Evolutionary conservation across 2,329 filamentous ascomycete species (phyloP).

Genomic region (Cercospora sp.): DNA sequence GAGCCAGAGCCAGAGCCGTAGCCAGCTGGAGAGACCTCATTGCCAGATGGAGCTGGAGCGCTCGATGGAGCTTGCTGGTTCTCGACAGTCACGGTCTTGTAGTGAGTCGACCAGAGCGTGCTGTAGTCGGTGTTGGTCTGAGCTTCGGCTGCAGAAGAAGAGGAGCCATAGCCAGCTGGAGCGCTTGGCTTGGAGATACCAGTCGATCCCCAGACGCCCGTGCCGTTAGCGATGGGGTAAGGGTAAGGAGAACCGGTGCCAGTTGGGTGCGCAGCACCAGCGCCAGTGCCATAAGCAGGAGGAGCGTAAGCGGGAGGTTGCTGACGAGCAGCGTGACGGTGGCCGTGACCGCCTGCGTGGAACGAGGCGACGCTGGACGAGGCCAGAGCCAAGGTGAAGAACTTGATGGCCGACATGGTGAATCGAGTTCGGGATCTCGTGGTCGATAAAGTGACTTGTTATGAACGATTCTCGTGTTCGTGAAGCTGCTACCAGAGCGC

Average conservation of each 20-base stretch:
- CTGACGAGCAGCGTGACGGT: constrained; percentile 28
- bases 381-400: constrained; percentile 48
- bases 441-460: constrained; percentile 1
- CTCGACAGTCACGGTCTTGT: constrained; percentile 23
- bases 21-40: constrained; percentile 15
- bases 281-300: constrained; percentile 26
- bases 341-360: constrained; percentile 17
- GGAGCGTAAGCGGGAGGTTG: constrained; percentile 30
- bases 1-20: constrained; percentile 7
- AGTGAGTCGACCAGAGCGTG: constrained; percentile 22
- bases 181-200: constrained; percentile 18
- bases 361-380: constrained; percentile 42
- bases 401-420: constrained; percentile 41
- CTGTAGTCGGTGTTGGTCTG: constrained; percentile 15
- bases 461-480: constrained; percentile 4
- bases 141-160: constrained; percentile 4
- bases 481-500: constrained; percentile 45
- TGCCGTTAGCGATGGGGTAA: constrained; percentile 34
- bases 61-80: neutral
- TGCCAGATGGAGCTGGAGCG: neutral
- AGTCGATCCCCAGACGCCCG: constrained; percentile 33
- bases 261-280: constrained; percentile 33
- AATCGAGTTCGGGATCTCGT: constrained; percentile 20
- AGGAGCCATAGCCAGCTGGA: constrained; percentile 5
- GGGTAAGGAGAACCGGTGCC: constrained; percentile 31